Evolutionary conservation across 2,329 filamentous ascomycete species (phyloP).

Genomic region (Neocucurbitaria cava): DNA sequence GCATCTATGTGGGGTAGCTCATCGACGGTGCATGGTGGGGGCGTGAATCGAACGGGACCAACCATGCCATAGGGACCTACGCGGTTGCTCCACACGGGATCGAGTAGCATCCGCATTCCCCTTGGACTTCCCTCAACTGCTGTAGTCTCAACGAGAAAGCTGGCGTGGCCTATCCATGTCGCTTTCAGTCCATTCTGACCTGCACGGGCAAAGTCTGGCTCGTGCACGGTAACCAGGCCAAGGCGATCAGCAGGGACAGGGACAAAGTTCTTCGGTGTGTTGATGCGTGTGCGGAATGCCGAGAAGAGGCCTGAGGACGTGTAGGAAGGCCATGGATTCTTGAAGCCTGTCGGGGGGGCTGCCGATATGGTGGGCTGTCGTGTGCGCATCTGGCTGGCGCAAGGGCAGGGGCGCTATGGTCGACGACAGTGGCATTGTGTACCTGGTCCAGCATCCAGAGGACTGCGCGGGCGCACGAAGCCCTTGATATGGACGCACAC

Average conservation of each 20-base stretch:
- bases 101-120: conserved; percentile 57
- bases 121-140: conserved; percentile 35
- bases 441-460: conserved; percentile 16
- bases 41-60: conserved; percentile 61
- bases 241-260: conserved; percentile 52
- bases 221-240: conserved; percentile 53
- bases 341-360: conserved; percentile 55
- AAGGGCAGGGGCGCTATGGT: background rate
- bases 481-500: background rate
- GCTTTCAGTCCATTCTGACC: conserved; percentile 48
- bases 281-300: conserved; percentile 48
- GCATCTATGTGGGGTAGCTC: conserved; percentile 61
- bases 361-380: conserved; percentile 52
- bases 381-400: conserved; percentile 27
- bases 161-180: conserved; percentile 62
- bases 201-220: conserved; percentile 49
- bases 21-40: conserved; percentile 57
- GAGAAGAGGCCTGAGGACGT: conserved; percentile 29
- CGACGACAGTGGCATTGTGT: conserved; percentile 25
- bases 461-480: conserved; percentile 2
- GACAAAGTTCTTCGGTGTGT: conserved; percentile 52
- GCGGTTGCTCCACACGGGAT: conserved; percentile 61
- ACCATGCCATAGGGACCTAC: conserved; percentile 56
- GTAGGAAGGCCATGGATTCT: conserved; percentile 59
- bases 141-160: conserved; percentile 56